phyloP scores from a whole-genome alignment of 2,329 filamentous ascomycete genomes.

The Trichophyton simii region DNA sequence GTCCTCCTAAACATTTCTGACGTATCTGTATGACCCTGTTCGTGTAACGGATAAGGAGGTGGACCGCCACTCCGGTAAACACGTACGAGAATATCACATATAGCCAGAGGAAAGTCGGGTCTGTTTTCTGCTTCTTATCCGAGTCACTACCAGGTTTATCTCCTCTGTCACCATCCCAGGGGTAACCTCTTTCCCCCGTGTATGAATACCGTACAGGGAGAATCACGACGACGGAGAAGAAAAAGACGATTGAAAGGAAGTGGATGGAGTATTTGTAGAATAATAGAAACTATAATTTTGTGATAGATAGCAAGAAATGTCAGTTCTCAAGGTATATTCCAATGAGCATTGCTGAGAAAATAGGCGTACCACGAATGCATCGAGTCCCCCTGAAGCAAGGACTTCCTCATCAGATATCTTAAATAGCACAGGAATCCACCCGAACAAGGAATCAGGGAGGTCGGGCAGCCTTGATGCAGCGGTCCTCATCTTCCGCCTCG shows the following conservation, averaged over 20 bases:
- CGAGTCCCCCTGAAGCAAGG: constrained; percentile 75
- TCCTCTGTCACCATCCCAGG: constrained; percentile 24
- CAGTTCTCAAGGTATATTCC: neutral
- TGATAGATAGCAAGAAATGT: neutral
- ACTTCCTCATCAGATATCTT: constrained; percentile 80
- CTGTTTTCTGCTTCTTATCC: constrained; percentile 22
- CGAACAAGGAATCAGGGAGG: constrained; percentile 72
- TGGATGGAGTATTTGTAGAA: constrained; percentile 95
- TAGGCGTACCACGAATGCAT: constrained; percentile 69
- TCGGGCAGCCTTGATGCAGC: constrained; percentile 57
- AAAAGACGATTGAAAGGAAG: constrained; percentile 64
- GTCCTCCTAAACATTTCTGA: constrained; percentile 82
- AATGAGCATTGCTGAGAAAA: neutral
- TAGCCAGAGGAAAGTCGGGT: constrained; percentile 64
- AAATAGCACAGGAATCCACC: constrained; percentile 84
- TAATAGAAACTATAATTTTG: constrained; percentile 53
- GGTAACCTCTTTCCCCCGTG: constrained; percentile 29
- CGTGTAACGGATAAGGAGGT: constrained; percentile 72
- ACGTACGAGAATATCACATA: constrained; percentile 92
- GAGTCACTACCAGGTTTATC: constrained; percentile 22
- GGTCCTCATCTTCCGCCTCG: constrained; percentile 64
- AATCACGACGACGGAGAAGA: constrained; percentile 70
- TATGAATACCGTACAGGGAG: constrained; percentile 72
- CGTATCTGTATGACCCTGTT: constrained; percentile 71
- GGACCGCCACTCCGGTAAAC: constrained; percentile 71